Evolutionary conservation across 2,329 filamentous ascomycete genomes (phyloP).

Genomic region (Penicillium sp.): DNA sequence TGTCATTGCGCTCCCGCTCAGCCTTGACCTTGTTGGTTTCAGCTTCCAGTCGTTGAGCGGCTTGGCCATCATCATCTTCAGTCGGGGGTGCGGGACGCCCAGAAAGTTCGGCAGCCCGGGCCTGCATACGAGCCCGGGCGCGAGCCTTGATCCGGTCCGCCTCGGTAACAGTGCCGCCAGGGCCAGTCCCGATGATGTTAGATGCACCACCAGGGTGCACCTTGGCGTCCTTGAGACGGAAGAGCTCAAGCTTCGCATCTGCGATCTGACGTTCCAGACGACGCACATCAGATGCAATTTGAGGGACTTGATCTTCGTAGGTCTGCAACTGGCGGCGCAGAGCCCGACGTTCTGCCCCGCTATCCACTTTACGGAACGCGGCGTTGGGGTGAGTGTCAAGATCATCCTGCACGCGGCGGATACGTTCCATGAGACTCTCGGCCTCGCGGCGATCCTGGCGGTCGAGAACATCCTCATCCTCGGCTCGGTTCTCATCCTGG

Average conservation of each 20-base stretch:
- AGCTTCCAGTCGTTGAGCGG: constrained; percentile 80
- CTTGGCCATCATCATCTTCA: constrained; percentile 68
- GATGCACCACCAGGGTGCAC: constrained; percentile 77
- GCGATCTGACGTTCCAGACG: constrained; percentile 88
- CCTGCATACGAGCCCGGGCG: constrained; percentile 98
- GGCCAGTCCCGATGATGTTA: constrained; percentile 84
- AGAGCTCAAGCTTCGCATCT: constrained; percentile 85
- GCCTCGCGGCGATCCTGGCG: constrained; percentile 85
- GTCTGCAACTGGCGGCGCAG: constrained; percentile 86
- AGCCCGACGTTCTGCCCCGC: constrained; percentile 79
- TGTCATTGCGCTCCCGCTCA: constrained; percentile 90
- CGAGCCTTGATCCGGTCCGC: constrained; percentile 90
- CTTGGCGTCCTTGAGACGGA: constrained; percentile 90
- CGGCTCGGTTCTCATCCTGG: constrained; percentile 80
- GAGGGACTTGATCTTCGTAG: constrained; percentile 82
- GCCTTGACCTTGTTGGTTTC: constrained; percentile 76
- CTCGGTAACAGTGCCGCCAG: constrained; percentile 85
- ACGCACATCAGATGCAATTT: constrained; percentile 86
- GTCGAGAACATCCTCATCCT: constrained; percentile 90
- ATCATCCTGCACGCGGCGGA: constrained; percentile 87
- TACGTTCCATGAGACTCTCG: constrained; percentile 88
- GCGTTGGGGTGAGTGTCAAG: constrained; percentile 88
- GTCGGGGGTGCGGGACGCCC: constrained; percentile 71
- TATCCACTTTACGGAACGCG: constrained; percentile 65
- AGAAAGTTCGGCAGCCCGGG: constrained; percentile 85